Base-by-base conservation (phyloP, 768 basidiomycete genomes). In the Termitomyces titanicus region DNA sequence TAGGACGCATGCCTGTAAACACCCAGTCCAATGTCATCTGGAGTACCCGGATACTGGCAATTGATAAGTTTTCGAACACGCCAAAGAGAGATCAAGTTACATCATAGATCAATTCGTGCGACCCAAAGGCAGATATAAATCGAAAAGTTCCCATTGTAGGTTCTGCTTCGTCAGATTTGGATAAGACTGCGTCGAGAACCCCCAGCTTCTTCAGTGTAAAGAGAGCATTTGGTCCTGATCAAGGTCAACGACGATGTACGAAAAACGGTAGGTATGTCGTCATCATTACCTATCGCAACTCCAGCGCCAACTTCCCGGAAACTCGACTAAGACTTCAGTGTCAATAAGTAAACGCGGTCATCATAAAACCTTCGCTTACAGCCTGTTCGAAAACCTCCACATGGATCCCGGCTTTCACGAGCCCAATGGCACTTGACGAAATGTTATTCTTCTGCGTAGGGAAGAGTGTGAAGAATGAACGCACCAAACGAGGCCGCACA, bases 301-400 rank as follows among this genome's bases (percentile, higher is more conserved):
- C 80, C 81, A 15, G 80, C 80, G 6, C 82, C 82, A 39, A 82
- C 72, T 64, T 83, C 79, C 22, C 70, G 74, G 54, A 80, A 82
- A 50, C 72, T 69, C 13, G 73, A 62, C 80, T 82, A 59, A 1
- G 54, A 46, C 22, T 15, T 59, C 53, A 49, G 48, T 3, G n/a
- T 39, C 18, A 35, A 29, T 40, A 6, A 43, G 37, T 17, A 6
- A 31, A 31, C 11, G 5, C 11, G 25, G 11, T 46, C 29, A 42
- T 31, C 18, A 31, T 18, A 17, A 9, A 20, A 31, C n/a, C 10
- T 18, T 46, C 29, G 18, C 20, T 34, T 62, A 81, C 80, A 40
- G 80, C 75, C 42, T 79, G 74, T 65, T 83, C 83, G 58, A 82
- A 84, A 1, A 83, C 59, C 18, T 77, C 68, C 13, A 78, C 76